phyloP scores from a whole-genome alignment of 1,284 basidiomycete genomes.

The Wallemia mellicola region DNA sequence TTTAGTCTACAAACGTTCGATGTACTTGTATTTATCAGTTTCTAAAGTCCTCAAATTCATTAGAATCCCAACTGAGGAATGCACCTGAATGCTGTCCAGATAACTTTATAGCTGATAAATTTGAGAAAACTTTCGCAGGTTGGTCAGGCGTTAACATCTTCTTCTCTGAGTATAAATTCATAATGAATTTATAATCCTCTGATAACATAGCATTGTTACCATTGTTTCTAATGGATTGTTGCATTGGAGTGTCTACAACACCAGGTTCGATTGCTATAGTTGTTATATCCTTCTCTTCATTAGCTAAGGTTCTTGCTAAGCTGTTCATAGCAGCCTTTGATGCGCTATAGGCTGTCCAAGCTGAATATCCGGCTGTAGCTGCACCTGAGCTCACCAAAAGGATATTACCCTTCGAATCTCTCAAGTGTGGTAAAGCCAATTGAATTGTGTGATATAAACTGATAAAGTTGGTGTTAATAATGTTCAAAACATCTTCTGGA shows the following conservation, averaged over 20 bases:
- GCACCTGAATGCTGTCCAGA: constrained; percentile 26
- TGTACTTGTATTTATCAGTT: not conserved
- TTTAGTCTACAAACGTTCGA: not conserved
- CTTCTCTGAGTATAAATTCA: constrained; percentile 28
- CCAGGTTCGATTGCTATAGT: constrained; percentile 53
- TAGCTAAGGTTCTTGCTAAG: constrained; percentile 40
- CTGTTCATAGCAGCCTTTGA: constrained; percentile 61
- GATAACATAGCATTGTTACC: constrained; percentile 20
- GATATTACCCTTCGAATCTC: constrained; percentile 28
- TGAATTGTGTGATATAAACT: constrained; percentile 38
- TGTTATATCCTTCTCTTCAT: constrained; percentile 43
- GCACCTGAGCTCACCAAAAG: constrained; percentile 58
- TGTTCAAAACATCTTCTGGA: constrained; percentile 26
- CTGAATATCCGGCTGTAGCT: constrained; percentile 30
- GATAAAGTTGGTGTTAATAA: constrained; percentile 59
- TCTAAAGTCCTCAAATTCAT: constrained; percentile 7
- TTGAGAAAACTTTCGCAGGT: constrained; percentile 36
- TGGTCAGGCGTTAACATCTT: constrained; percentile 28
- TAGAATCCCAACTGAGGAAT: constrained; percentile 30
- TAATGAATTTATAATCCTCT: constrained; percentile 26
- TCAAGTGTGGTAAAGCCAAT: constrained; percentile 32
- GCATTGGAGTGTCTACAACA: constrained; percentile 28
- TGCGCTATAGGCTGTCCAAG: constrained; percentile 51
- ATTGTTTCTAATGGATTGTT: constrained; percentile 6
- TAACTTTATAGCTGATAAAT: constrained; percentile 15